Conservation (phyloP, 2,329 filamentous ascomycete genomes). For the Arthroderma sp. region DNA sequence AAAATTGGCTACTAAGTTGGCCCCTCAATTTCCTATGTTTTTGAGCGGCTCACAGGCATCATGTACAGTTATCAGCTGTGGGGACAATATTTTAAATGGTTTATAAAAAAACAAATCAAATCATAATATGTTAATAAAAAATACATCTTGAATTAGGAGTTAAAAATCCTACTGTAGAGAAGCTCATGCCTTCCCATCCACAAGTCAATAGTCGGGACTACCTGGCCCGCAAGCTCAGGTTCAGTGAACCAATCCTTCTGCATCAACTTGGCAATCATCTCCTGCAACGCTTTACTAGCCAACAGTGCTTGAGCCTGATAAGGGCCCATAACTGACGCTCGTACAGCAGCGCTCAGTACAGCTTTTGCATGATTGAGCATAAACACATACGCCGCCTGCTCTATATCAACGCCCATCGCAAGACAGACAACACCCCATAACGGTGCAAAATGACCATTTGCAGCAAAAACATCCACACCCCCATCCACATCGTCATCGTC, state of each 20-base stretch:
- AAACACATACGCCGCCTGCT: constrained; percentile 47
- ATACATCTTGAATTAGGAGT: constrained; percentile 34
- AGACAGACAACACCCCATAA: constrained; percentile 45
- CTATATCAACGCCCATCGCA: constrained; percentile 39
- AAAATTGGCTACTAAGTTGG: no score
- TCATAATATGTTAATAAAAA: no score
- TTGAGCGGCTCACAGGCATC: no score
- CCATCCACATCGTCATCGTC: constrained; percentile 17
- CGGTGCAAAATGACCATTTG: constrained; percentile 46
- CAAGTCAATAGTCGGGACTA: constrained; percentile 48
- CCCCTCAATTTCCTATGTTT: no score
- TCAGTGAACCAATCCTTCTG: constrained; percentile 34
- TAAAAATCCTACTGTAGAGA: constrained; percentile 54
- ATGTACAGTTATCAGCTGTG: no score
- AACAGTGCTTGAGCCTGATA: constrained; percentile 50
- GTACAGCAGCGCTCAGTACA: constrained; percentile 48
- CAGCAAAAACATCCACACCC: not conserved
- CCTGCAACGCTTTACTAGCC: constrained; percentile 39
- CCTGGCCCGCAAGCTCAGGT: constrained; percentile 45
- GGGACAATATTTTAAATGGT: no score
- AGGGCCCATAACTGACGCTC: constrained; percentile 51
- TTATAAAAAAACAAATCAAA: no score
- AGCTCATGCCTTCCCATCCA: constrained; percentile 54
- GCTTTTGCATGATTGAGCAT: constrained; percentile 52
- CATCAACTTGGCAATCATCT: constrained; percentile 38